These are phyloP conservation scores for Cordyceps cateniannulata DNA, from an alignment of 2,329 filamentous ascomycete species.

Conservation along the genomic window DNA sequence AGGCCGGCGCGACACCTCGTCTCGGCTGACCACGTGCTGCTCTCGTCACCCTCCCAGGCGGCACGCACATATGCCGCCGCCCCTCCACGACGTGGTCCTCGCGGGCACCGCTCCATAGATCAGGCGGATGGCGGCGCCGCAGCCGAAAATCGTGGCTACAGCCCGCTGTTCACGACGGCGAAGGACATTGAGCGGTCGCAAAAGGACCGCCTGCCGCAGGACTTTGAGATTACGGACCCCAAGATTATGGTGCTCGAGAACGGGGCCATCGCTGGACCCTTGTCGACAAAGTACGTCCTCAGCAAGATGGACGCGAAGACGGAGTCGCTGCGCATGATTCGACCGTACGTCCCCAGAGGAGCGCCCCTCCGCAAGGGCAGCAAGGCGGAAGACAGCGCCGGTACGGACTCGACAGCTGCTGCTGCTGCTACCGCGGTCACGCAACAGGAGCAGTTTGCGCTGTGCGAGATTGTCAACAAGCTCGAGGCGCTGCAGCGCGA, in stretches of 20 bases:
- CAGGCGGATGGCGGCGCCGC: conserved; percentile 6
- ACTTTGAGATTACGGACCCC: conserved; percentile 39
- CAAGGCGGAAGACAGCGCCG: neutral
- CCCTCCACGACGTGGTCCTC: conserved; percentile 5
- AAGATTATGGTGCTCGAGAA: conserved; percentile 36
- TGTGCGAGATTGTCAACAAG: conserved; percentile 67
- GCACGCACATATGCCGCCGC: conserved; percentile 17
- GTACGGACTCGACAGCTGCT: neutral
- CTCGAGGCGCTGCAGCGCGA: conserved; percentile 38
- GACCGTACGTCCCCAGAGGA: conserved; percentile 29
- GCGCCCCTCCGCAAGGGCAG: conserved; percentile 9
- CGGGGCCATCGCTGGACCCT: conserved; percentile 33
- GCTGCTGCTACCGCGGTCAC: neutral
- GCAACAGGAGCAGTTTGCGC: conserved; percentile 35
- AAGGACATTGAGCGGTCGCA: conserved; percentile 27
- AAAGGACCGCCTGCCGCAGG: conserved; percentile 33
- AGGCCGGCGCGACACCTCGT: conserved; percentile 5
- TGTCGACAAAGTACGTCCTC: conserved; percentile 34
- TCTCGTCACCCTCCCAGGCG: conserved; percentile 10
- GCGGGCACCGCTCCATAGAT: neutral
- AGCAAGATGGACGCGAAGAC: conserved; percentile 24
- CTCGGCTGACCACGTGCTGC: conserved; percentile 14
- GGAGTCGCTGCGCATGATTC: conserved; percentile 36
- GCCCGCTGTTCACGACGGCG: conserved; percentile 30
- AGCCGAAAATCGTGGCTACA: conserved; percentile 21